Base-by-base conservation (phyloP, 2,329 filamentous ascomycete genomes). In the Fusarium annulatum region DNA sequence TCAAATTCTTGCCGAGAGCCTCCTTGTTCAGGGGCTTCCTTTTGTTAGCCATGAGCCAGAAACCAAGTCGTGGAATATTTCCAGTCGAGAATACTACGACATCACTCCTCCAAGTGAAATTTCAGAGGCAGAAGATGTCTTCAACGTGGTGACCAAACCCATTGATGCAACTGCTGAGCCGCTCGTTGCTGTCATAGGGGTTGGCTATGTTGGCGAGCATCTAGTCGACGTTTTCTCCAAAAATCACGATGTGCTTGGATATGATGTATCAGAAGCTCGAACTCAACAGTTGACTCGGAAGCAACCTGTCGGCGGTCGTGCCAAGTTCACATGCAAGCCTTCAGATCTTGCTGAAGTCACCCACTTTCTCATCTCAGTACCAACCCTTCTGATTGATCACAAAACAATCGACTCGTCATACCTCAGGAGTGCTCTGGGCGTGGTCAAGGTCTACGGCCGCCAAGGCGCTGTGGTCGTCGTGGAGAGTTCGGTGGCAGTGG, bases 361-460 rank as follows among this genome's bases (percentile, higher is more conserved):
- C 1, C 86, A 89, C 76, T 87, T 88, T 60, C 83, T 89, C 42
- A 86, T 89, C 67, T 84, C 86, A 0, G 87, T 89, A 6, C 88
- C 88, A 3, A 89, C 88, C 1, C 81, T 87, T 3, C 80, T 89
- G 12, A 80, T 81, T 8, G 79, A 81, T 1, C 84, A 88, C 76
- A 84, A 84, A 71, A 83, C 81, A 7, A 82, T 88, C 66, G 85
- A 88, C 70, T 82, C 84, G 4, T 85, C 86, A 4, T 86, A 84
- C 71, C 78, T 88, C 9, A 76, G 80, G 23, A 84, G 80, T 53
- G 86, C 87, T 3, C 77, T 88, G 26, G 73, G 73, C 19, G 82
- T 82, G 8, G 84, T 88, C 15, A 77, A 79, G 7, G 75, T 73
- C 19, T 79, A 86, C 45, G 86, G 84, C 9, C 80, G 83, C 3